Evolutionary conservation across 129 eudicot species (phyloP).

Genomic region (Lonicera japonica): DNA sequence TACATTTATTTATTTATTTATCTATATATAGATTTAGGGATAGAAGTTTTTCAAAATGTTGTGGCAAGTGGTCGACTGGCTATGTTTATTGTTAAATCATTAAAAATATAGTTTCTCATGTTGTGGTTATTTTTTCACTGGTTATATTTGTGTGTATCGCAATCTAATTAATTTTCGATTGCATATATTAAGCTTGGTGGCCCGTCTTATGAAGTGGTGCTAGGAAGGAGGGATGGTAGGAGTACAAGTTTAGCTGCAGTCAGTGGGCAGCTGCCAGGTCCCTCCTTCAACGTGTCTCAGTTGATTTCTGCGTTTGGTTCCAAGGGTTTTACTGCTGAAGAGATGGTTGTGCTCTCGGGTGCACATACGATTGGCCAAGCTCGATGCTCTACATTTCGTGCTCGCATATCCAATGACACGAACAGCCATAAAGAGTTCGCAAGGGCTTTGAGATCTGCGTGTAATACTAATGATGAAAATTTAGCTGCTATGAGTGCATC

Average conservation of each 20-base stretch:
- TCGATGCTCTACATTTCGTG: constrained; percentile 46
- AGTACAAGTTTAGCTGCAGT: constrained; percentile 33
- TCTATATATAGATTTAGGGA: too few species aligned
- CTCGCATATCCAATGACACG: constrained; percentile 57
- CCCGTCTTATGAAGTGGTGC: too few species aligned
- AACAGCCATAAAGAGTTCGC: constrained; percentile 48
- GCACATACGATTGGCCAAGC: constrained; percentile 73
- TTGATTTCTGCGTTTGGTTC: constrained; percentile 24
- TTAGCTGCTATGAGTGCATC: constrained; percentile 53
- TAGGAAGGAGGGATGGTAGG: constrained; percentile 33
- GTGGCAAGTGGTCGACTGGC: too few species aligned
- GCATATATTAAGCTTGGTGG: too few species aligned
- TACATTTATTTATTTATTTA: too few species aligned
- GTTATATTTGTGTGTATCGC: too few species aligned
- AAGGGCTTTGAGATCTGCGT: too few species aligned
- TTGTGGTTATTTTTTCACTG: too few species aligned
- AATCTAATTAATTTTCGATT: too few species aligned
- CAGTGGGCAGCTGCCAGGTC: constrained; percentile 23
- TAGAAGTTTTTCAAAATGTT: too few species aligned
- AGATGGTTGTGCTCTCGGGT: constrained; percentile 42
- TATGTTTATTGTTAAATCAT: too few species aligned
- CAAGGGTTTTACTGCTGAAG: constrained; percentile 27
- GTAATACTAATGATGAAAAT: constrained; percentile 45
- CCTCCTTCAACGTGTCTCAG: constrained; percentile 12
- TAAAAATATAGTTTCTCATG: too few species aligned